Base-by-base conservation (phyloP, 1,284 basidiomycete genomes). In the Singerocomus inundabilis region DNA sequence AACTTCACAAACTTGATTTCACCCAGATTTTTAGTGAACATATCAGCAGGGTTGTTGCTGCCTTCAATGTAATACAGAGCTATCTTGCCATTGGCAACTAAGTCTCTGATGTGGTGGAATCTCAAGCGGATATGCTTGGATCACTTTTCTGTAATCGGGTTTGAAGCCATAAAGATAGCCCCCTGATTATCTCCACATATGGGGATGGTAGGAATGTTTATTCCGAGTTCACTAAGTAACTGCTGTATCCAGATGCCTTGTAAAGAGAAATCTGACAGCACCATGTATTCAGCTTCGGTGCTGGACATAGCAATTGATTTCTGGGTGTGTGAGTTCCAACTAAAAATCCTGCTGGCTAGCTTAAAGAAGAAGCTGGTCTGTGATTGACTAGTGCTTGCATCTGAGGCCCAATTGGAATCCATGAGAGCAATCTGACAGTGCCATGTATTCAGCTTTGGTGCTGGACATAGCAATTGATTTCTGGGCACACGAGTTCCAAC, bases 141-240 rank as follows among this genome's bases (percentile, higher is more conserved):
- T 0, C 3, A 2, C 6, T 10, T 40, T 37, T 16, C 66, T 57
- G 6, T 64, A 2, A 65, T 55, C 5, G 70, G 63, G 38, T 72
- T 71, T 2, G 49, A 39, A 1, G 63, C 61, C 7, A 74, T 53
- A 28, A 57, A 54, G 9, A 76, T 63, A 1, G 71, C 57, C 1
- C 68, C 62, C 44, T 71, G 60, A 49, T 76, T 76, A 55, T 77
- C 70, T 13, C 58, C 56, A 54, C 48, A 58, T 30, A 74, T 51
- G 2, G 48, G 45, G 6, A 58, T 52, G 1, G 51, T 28, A 12
- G 25, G 16, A 6, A 38, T 51, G 13, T 35, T 3, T 15, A 37
- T 24, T 7, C 56, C 52, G 1, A 70, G 39, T 53, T 70, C 61
- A 3, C 24, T 10, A 18, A 70, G 32, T 2, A 70, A n/a, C n/a